Conservation (phyloP, 106 monocot species). For the Apostasia shenzhenica region DNA sequence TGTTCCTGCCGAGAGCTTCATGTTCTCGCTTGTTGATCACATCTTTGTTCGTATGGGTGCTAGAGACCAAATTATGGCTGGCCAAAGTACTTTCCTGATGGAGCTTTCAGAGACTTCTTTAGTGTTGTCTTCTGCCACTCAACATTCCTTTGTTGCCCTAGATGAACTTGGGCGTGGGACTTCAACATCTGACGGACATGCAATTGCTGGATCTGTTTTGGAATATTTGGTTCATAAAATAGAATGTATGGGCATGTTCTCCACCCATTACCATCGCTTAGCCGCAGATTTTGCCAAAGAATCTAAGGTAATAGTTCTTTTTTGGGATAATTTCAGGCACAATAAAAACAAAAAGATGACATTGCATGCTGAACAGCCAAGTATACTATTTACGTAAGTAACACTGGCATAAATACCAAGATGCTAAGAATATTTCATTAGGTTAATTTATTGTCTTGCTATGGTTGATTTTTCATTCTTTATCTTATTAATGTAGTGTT, state of each 20-base stretch:
- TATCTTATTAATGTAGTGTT: too few relatives aligned
- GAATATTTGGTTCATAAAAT: conserved; percentile 53
- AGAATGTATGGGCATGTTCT: conserved; percentile 85
- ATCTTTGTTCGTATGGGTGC: conserved; percentile 98
- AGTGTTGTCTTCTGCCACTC: conserved; percentile 80
- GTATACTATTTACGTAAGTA: too few relatives aligned
- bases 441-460: too few relatives aligned
- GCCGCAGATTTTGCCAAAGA: conserved; percentile 62
- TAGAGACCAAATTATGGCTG: conserved; percentile 82
- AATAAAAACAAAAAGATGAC: too few relatives aligned
- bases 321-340: neutral
- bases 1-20: conserved; percentile 87
- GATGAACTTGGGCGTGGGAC: conserved; percentile 98
- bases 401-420: too few relatives aligned
- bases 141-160: conserved; percentile 77
- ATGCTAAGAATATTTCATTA: too few relatives aligned
- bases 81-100: conserved; percentile 88
- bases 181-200: conserved; percentile 98
- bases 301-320: conserved; percentile 28
- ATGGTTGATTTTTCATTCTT: too few relatives aligned
- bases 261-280: conserved; percentile 86
- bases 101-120: conserved; percentile 93
- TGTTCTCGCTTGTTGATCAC: conserved; percentile 75
- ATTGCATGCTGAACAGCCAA: too few relatives aligned
- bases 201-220: conserved; percentile 84